Evolutionary conservation across 148 eudicot genomes (phyloP).

Genomic region (Nepenthes gracilis): DNA sequence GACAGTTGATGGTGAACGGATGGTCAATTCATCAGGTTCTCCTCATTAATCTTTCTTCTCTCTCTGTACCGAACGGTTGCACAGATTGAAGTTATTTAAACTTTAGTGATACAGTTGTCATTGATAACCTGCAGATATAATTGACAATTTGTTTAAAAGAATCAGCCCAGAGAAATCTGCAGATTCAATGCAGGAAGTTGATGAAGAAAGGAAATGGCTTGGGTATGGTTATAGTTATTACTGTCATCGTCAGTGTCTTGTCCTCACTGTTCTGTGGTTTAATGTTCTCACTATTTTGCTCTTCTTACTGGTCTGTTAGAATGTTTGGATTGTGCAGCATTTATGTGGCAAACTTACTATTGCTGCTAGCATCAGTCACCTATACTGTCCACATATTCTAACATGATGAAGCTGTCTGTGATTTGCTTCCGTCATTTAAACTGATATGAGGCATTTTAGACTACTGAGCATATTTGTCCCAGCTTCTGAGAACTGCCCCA

Average conservation of each 20-base stretch:
- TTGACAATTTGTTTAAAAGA: constrained; percentile 38
- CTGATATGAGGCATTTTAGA: no score
- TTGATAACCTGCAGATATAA: constrained; percentile 44
- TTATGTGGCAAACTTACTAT: no score
- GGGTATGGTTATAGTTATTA: constrained; percentile 28
- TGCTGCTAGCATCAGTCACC: no score
- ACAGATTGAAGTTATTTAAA: not conserved
- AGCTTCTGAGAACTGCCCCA: no score
- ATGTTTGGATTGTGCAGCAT: not conserved
- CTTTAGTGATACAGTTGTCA: constrained; percentile 1
- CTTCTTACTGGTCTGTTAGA: not conserved
- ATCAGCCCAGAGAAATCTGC: constrained; percentile 26
- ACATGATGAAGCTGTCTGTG: no score
- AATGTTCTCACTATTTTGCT: not conserved
- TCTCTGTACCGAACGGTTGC: not conserved
- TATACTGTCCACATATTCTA: no score
- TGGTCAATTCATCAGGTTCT: constrained; percentile 91
- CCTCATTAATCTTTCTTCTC: not conserved
- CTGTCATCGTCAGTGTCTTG: not conserved
- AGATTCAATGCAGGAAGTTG: constrained; percentile 15
- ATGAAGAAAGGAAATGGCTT: constrained; percentile 82
- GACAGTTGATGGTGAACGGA: constrained; percentile 80
- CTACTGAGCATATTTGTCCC: no score
- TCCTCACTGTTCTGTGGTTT: not conserved
- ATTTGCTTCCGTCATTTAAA: no score